Base-by-base conservation (phyloP, 179 eudicot genomes). In the Spergularia azorica region DNA sequence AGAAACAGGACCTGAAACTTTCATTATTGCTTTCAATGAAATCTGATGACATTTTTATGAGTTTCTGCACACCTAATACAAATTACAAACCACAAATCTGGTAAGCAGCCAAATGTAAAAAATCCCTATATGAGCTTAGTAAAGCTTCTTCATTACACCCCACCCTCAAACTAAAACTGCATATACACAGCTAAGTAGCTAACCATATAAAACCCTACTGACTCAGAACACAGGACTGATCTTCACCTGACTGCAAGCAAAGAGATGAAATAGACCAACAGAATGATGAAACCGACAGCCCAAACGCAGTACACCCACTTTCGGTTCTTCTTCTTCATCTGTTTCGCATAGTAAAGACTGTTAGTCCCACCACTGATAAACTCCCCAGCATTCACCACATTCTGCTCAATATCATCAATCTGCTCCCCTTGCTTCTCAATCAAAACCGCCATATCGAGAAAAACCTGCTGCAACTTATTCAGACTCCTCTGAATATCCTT, bases 381-480 rank as follows among this genome's bases (percentile, higher is more conserved):
- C 41, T 80, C 75, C 78, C 87, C 87, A 46, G 95, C 92, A 72
- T 72, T 83, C 17, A 77, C 88, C 77, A 92, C 88, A 84, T 92
- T 92, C 51, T 81, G 79, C 82, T 90, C 95, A 15, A 90, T 92
- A 57, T 89, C 89, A 80, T 90, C 87, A 46, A 90, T 82, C 66
- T 85, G 78, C 52, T 84, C 89, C 3, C 89, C 90, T 74, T 92
- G 95, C 43, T 82, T 77, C 58, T 91, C 93, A 3, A 91, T 86
- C 84, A 91, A 63, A 41, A 91, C 88, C 46, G 93, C 91, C 93
- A 91, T 88, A 60, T 91, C 91, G 55, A 91, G 91, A 80, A 91
- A 91, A 26, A 91, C 88, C 63, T 91, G 93, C 79, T 91, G 96
- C 46, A 91, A 67, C 78, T 82, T 84, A 67, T 77, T 83, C 86